A percentile compares a stretch with the other conserved stretches of the same genome.
These are phyloP conservation scores for Pichia sp. DNA, from an alignment of 1,139 yeast species.

Conservation along the genomic window DNA sequence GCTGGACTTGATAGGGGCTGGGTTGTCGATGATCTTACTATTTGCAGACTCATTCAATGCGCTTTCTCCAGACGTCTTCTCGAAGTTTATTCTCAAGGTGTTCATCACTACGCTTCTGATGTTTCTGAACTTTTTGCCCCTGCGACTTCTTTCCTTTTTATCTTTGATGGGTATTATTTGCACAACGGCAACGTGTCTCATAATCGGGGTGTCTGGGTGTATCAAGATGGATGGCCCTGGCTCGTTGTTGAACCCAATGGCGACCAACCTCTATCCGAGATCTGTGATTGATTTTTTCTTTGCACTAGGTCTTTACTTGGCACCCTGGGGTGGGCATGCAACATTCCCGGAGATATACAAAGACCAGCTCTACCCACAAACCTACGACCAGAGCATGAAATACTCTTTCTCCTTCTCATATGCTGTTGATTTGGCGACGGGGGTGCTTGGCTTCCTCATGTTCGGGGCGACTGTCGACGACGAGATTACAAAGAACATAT, in stretches of 20 bases:
- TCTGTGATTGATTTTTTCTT: slow-evolving; percentile 41
- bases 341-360: slow-evolving; percentile 55
- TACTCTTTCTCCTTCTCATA: slow-evolving; percentile 64
- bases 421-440: slow-evolving; percentile 70
- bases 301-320: slow-evolving; percentile 53
- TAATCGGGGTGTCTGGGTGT: slow-evolving; percentile 61
- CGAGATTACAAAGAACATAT: slow-evolving; percentile 76
- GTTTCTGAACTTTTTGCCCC: slow-evolving; percentile 67
- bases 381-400: slow-evolving; percentile 47
- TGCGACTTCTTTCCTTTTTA: slow-evolving; percentile 65
- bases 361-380: slow-evolving; percentile 53
- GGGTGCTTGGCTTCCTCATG: slow-evolving; percentile 79
- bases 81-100: slow-evolving; percentile 48
- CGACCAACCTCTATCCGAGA: slow-evolving; percentile 45
- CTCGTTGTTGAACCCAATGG: slow-evolving; percentile 41
- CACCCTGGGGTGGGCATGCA: slow-evolving; percentile 66
- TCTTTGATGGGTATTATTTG: slow-evolving; percentile 73
- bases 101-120: slow-evolving; percentile 47
- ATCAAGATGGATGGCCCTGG: slow-evolving; percentile 42
- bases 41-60: slow-evolving; percentile 82
- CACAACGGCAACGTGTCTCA: slow-evolving; percentile 58
- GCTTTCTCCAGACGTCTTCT: slow-evolving; percentile 48
- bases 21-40: slow-evolving; percentile 68
- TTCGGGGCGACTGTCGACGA: slow-evolving; percentile 73
- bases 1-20: slow-evolving; percentile 69